A percentile compares a stretch with the other conserved stretches of the same genome.
These are phyloP conservation scores for Fistulinella prunicolor DNA, from an alignment of 768 basidiomycete species.

Conservation along the genomic window DNA sequence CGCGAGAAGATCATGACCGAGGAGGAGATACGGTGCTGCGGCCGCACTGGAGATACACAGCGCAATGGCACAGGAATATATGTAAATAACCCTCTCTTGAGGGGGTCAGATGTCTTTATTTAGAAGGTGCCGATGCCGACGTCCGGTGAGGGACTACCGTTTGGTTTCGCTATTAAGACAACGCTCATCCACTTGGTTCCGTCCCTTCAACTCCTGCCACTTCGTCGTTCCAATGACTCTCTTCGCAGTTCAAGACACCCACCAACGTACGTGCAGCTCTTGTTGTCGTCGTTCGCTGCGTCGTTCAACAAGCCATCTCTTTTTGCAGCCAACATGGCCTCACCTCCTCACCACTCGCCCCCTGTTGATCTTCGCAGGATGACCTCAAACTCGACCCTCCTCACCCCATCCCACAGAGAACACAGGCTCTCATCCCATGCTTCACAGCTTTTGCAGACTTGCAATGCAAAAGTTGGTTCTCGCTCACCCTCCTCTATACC, in stretches of 20 bases:
- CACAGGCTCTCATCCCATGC: slow-evolving; percentile 40
- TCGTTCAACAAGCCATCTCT: background rate
- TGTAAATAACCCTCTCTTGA: background rate
- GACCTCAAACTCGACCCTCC: slow-evolving; percentile 45
- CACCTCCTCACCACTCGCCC: slow-evolving; percentile 27
- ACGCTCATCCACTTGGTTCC: slow-evolving; percentile 12
- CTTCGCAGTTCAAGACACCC: slow-evolving; percentile 12
- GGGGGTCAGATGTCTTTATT: slow-evolving; percentile 8
- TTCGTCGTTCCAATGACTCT: slow-evolving; percentile 13
- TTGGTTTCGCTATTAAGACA: slow-evolving; percentile 22
- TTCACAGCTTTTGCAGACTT: slow-evolving; percentile 48
- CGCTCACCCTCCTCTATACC: slow-evolving; percentile 73
- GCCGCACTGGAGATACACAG: slow-evolving; percentile 3
- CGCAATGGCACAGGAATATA: slow-evolving; percentile 1
- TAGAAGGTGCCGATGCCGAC: background rate
- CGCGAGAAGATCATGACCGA: slow-evolving; percentile 2
- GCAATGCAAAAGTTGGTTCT: slow-evolving; percentile 49
- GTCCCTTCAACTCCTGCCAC: slow-evolving; percentile 3
- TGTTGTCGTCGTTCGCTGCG: background rate
- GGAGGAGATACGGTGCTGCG: background rate
- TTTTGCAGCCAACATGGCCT: slow-evolving; percentile 16
- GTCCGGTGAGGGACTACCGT: no score
- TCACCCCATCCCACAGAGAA: slow-evolving; percentile 39
- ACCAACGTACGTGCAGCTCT: slow-evolving; percentile 15
- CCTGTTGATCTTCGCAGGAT: slow-evolving; percentile 54